phyloP scores from a whole-genome alignment of 495 filamentous ascomycete genomes.

The Aspergillus diversus region DNA sequence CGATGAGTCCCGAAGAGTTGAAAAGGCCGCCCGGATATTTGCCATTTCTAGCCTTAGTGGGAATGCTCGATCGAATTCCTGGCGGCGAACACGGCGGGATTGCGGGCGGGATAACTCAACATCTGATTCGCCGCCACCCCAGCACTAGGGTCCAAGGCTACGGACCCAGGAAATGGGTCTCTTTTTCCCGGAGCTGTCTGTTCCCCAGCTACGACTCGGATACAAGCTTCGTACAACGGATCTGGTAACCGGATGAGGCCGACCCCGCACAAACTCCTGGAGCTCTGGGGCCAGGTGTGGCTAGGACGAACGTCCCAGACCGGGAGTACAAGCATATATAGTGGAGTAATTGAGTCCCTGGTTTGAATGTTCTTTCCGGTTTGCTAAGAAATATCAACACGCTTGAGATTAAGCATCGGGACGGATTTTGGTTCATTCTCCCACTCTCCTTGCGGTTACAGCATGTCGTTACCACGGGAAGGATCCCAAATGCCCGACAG shows the following conservation, averaged over 20 bases:
- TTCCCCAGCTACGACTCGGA: neutral
- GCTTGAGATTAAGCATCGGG: neutral
- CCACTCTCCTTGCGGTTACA: neutral
- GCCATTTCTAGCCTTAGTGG: neutral
- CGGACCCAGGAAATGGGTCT: neutral
- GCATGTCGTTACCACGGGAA: neutral
- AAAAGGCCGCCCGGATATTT: too few relatives aligned
- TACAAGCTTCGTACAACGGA: too few relatives aligned
- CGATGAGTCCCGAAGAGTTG: too few relatives aligned
- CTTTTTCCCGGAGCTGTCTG: neutral
- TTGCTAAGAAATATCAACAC: neutral
- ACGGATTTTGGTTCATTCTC: neutral
- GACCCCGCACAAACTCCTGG: too few relatives aligned
- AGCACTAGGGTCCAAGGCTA: neutral
- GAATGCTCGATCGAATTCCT: neutral
- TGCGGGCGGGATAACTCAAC: neutral
- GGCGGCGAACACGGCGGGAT: neutral
- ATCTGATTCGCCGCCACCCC: neutral
- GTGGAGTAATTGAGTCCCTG: neutral
- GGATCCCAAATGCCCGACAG: neutral
- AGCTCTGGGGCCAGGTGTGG: too few relatives aligned
- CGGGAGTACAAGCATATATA: too few relatives aligned
- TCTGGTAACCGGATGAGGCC: too few relatives aligned
- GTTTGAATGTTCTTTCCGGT: too few relatives aligned
- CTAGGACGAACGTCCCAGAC: too few relatives aligned